phyloP scores from a whole-genome alignment of 1,284 basidiomycete species.

The Malassezia globosa region DNA sequence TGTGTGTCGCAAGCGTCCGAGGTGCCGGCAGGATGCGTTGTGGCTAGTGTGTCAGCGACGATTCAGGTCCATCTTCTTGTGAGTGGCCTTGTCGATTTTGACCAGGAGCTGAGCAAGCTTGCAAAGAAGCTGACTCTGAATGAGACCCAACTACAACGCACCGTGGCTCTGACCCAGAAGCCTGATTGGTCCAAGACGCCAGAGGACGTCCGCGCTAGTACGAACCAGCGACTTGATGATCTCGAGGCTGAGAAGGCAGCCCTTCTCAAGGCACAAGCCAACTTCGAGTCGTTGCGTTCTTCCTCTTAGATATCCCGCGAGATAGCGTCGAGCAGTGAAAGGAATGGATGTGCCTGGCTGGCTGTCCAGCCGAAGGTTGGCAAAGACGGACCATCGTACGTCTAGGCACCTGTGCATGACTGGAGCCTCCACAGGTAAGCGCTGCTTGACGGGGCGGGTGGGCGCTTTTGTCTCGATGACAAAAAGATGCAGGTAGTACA shows the following conservation, averaged over 20 bases:
- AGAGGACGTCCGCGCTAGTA: slow-evolving; percentile 30
- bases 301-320: background rate
- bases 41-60: slow-evolving; percentile 51
- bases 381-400: too few species aligned
- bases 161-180: slow-evolving; percentile 28
- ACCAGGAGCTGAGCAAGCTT: slow-evolving; percentile 36
- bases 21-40: slow-evolving; percentile 78
- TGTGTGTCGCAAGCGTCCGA: slow-evolving; percentile 55
- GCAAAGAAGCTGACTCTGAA: slow-evolving; percentile 42
- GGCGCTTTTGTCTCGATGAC: too few species aligned
- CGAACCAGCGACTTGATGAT: slow-evolving; percentile 29
- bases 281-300: slow-evolving; percentile 33
- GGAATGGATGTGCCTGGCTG: too few species aligned
- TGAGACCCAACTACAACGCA: slow-evolving; percentile 27
- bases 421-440: too few species aligned
- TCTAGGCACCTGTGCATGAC: too few species aligned
- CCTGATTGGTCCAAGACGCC: slow-evolving; percentile 37
- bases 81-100: slow-evolving; percentile 37
- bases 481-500: too few species aligned
- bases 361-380: too few species aligned
- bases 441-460: too few species aligned
- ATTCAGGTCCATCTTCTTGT: slow-evolving; percentile 37
- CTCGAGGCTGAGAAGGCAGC: slow-evolving; percentile 31
- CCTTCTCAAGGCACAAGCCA: slow-evolving; percentile 28
- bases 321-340: background rate